Base-by-base conservation (phyloP, 2,329 filamentous ascomycete species). In the Xylariaceae sp. region DNA sequence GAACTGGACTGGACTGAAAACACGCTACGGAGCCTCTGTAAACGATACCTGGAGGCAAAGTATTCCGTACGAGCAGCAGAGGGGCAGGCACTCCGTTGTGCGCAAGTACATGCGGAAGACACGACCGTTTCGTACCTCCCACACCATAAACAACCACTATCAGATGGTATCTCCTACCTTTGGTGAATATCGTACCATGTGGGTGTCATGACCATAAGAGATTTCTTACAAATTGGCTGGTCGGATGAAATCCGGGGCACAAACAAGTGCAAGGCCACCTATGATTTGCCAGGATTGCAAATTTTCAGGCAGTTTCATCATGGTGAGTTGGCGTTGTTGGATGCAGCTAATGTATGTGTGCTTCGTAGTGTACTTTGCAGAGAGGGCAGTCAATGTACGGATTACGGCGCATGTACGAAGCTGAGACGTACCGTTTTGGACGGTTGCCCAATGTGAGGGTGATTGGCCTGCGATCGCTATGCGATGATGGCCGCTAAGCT, bases 241-340 rank as follows among this genome's bases (percentile, higher is more conserved):
- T n/a, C 42, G 42, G 42, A 45, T 45, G 13, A 45, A 45, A 13
- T 45, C 17, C 37, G 13, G 30, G 30, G 23, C 23, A 30, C 23
- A 30, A 30, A 56, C 51, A 39, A 48, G 42, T 52, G 37, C 47
- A 56, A 44, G 35, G 52, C 30, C 18, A 50, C 18, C 30, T 23
- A 51, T 58, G 53, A 13, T 10, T 18, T 55, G 47, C 11, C 51
- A 48, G 58, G n/a, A 18, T 47, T 34, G 56, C 51, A 59, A 62
- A 59, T 62, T 62, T 57, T 60, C 42, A 15, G 23, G 17, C 55
- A 51, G 56, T 60, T 60, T 52, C 55, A 45, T 51, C 34, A 45
- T 53, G 60, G 60, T 62, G 62, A 62, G 62, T 50, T 61, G 61
- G 58, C 61, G 56, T 53, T 52, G 51, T 64, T 53, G 51, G 42